Evolutionary conservation across 345 rosid species (phyloP).

Genomic region (Diplotaxis tenuifolia): DNA sequence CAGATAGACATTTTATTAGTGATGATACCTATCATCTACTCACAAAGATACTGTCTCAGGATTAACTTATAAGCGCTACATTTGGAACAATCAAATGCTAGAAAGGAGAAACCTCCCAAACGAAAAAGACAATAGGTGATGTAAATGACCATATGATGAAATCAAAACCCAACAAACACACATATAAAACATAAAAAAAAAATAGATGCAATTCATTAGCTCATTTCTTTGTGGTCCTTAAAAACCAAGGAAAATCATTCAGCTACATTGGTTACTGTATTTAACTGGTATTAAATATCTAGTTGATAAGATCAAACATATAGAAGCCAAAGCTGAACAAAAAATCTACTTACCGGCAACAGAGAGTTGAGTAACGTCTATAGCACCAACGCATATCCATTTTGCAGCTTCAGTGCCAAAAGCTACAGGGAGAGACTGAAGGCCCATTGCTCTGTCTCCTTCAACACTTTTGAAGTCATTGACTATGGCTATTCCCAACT

Average conservation of each 20-base stretch:
- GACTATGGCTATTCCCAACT: slow-evolving; percentile 93
- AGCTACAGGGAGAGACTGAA: slow-evolving; percentile 96
- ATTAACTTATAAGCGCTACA: not conserved
- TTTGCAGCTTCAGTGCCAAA: slow-evolving; percentile 97
- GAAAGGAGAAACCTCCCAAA: not conserved
- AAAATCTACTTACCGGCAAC: slow-evolving; percentile 63
- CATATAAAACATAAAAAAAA: not conserved
- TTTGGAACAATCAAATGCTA: not conserved
- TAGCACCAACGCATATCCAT: slow-evolving; percentile 99
- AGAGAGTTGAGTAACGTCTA: slow-evolving; percentile 89
- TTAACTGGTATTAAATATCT: not conserved
- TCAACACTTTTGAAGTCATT: slow-evolving; percentile 97
- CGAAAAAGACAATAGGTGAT: not conserved
- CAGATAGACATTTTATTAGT: not conserved
- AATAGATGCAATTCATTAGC: not conserved
- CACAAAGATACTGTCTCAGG: not conserved
- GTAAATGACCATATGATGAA: not conserved
- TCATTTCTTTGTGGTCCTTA: not conserved
- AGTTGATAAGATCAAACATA: not conserved
- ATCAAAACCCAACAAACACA: not conserved
- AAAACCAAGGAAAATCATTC: not conserved
- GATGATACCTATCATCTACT: too few relatives aligned
- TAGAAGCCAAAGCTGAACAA: not conserved
- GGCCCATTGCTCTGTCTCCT: slow-evolving; percentile 95
- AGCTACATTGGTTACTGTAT: not conserved